Evolutionary conservation across 352 stramenopile species (phyloP), one percentile per base, ranked within the genome.

Genomic region (Phytophthora pinifolia): DNA sequence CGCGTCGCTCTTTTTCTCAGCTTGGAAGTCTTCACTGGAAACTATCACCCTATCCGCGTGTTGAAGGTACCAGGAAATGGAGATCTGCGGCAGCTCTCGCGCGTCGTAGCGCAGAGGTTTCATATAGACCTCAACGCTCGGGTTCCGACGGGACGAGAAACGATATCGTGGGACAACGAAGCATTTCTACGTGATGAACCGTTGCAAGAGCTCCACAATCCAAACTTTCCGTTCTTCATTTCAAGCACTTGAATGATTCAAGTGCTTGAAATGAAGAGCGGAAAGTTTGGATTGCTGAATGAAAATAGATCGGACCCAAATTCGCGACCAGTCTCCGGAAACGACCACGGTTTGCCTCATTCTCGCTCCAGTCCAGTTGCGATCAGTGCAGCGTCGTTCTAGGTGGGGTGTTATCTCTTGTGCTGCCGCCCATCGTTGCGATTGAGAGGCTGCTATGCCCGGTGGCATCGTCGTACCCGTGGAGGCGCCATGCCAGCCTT

Each of bases 181-280:
- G 46, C 75, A 9, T 70, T 84, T 12, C 17, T 79, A 22, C 50
- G 49, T 3, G 71, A 72, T n/a, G 31, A 69, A 50, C 74, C 75
- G 9, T 52, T 88, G 22, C 35, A 50, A 37, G 63, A 46, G 9
- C 35, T 86, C 14, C 62, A 80, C 54, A 83, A 86, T 34, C 64
- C 66, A 8, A 34, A 53, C 3, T 82, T 67, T 42, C 75, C 78
- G 9, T 31, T 85, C n/a, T 79, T 65, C 17, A 80, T 88, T 58
- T 69, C 65, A 51, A 65, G 62, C 6, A 52, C 54, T 17, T 74
- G 36, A n/a, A n/a, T n/a, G n/a, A n/a, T n/a, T n/a, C n/a, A n/a
- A n/a, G n/a, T n/a, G n/a, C n/a, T n/a, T n/a, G n/a, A n/a, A n/a
- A n/a, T n/a, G n/a, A n/a, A n/a, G n/a, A n/a, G n/a, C n/a, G n/a